Conservation (phyloP, 176 grass and related monocot species). For the Eleusine indica region DNA sequence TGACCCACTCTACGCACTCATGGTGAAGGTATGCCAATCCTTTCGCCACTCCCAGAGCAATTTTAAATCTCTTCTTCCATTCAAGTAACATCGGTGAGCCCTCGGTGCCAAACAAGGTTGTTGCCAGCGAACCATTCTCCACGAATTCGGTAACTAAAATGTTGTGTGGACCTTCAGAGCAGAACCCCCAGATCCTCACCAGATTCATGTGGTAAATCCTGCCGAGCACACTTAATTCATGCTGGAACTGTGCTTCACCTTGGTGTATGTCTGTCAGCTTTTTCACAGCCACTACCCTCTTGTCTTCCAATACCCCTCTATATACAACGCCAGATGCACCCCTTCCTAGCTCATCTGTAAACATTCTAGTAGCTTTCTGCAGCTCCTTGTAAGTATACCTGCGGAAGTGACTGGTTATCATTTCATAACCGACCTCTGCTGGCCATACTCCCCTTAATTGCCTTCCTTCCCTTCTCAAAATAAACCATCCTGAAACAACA, state of each 20-base stretch:
- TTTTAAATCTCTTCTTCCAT: slow-evolving; percentile 44
- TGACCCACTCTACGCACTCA: slow-evolving; percentile 56
- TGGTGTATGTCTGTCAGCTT: slow-evolving; percentile 30
- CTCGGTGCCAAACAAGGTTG: slow-evolving; percentile 9
- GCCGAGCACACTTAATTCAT: slow-evolving; percentile 45
- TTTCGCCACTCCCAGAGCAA: slow-evolving; percentile 45
- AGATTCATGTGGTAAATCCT: slow-evolving; percentile 59
- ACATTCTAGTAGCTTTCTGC: slow-evolving; percentile 40
- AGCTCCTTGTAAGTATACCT: slow-evolving; percentile 47
- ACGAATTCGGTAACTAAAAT: slow-evolving; percentile 43
- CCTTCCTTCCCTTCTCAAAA: slow-evolving; percentile 20
- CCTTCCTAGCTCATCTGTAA: slow-evolving; percentile 38
- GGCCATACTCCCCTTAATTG: slow-evolving; percentile 46
- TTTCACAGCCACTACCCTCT: slow-evolving; percentile 41
- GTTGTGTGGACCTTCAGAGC: slow-evolving; percentile 38
- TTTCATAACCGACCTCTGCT: slow-evolving; percentile 48
- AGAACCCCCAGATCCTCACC: slow-evolving; percentile 49
- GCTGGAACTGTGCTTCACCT: slow-evolving; percentile 41
- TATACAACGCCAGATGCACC: slow-evolving; percentile 42
- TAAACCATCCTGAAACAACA: slow-evolving; percentile 38
- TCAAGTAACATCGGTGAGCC: slow-evolving; percentile 18
- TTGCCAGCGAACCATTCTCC: slow-evolving; percentile 46
- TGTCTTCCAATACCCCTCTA: slow-evolving; percentile 35
- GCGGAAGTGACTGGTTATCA: slow-evolving; percentile 44
- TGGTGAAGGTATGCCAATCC: slow-evolving; percentile 53